Evolutionary conservation across 805 yeast species (phyloP).

Genomic region (Candida patagonica): DNA sequence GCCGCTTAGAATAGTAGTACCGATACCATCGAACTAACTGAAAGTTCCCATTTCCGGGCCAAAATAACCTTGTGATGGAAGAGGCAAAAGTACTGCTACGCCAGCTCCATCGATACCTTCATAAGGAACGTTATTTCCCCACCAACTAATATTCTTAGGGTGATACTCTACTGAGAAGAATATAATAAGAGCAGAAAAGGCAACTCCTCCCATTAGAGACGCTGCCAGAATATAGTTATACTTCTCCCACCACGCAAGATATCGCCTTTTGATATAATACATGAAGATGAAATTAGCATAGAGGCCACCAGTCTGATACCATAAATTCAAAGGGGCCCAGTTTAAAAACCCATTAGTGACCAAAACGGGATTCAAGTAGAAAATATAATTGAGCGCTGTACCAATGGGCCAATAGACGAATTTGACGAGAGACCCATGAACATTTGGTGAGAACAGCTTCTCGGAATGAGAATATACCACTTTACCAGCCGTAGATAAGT

Average conservation of each 20-base stretch:
- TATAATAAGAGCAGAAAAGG: conserved; percentile 38
- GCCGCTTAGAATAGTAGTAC: no score
- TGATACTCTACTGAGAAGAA: conserved; percentile 36
- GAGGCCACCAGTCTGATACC: conserved; percentile 36
- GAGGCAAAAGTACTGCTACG: conserved; percentile 4
- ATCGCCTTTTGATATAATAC: conserved; percentile 34
- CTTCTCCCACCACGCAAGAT: conserved; percentile 44
- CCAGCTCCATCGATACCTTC: conserved; percentile 15
- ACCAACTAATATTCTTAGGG: conserved; percentile 33
- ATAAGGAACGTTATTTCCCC: conserved; percentile 34
- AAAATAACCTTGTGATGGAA: conserved; percentile 16
- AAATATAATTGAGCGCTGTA: no score
- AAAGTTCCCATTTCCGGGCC: conserved; percentile 15
- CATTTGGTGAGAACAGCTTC: conserved; percentile 12
- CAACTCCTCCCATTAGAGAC: conserved; percentile 42
- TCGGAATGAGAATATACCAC: conserved; percentile 9
- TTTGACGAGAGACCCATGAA: conserved; percentile 14
- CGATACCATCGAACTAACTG: no score
- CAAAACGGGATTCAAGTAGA: conserved; percentile 31
- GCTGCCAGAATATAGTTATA: conserved; percentile 42
- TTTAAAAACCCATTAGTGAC: conserved; percentile 38
- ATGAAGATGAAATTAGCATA: conserved; percentile 36
- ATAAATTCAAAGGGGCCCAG: conserved; percentile 37
- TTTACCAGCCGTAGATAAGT: neutral
- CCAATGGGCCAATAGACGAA: neutral